These are phyloP conservation scores for Hypoxylon sp. DNA, from an alignment of 2,329 filamentous ascomycete species.

Conservation along the genomic window DNA sequence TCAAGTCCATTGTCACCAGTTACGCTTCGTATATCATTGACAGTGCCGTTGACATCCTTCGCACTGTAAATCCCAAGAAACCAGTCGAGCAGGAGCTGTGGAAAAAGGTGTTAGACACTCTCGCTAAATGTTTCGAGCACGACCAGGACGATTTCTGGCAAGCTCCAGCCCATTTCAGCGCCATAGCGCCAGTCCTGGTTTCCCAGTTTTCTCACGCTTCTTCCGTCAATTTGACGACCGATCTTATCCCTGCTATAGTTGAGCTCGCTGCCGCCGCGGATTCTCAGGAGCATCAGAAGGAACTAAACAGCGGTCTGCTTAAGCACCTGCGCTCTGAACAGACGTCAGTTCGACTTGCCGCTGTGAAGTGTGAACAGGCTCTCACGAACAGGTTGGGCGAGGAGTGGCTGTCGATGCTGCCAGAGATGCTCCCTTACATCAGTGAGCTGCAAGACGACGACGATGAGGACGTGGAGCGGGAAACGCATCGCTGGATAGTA, in stretches of 20 bases:
- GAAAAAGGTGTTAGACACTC: constrained; percentile 77
- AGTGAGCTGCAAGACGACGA: constrained; percentile 97
- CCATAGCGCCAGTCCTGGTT: constrained; percentile 78
- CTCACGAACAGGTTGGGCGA: constrained; percentile 87
- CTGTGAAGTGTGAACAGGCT: constrained; percentile 84
- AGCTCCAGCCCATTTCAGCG: constrained; percentile 86
- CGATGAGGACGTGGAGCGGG: constrained; percentile 90
- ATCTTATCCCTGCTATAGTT: constrained; percentile 81
- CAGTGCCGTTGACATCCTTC: constrained; percentile 76
- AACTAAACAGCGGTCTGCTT: constrained; percentile 84
- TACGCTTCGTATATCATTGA: constrained; percentile 91
- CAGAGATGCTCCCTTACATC: constrained; percentile 97
- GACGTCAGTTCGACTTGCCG: constrained; percentile 81
- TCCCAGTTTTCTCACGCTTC: constrained; percentile 72
- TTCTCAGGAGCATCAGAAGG: constrained; percentile 90
- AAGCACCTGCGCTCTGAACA: constrained; percentile 82
- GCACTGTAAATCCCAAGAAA: constrained; percentile 60
- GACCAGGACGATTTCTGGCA: constrained; percentile 98
- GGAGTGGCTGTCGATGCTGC: constrained; percentile 91
- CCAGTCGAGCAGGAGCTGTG: constrained; percentile 74
- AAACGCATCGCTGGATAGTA: constrained; percentile 91
- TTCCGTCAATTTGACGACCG: constrained; percentile 60
- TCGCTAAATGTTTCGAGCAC: constrained; percentile 84
- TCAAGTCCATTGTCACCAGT: constrained; percentile 94
- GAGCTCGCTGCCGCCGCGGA: constrained; percentile 85